Conservation (phyloP, 192 early-diverging fungal genomes). For the Paraglomus brasilianum region DNA sequence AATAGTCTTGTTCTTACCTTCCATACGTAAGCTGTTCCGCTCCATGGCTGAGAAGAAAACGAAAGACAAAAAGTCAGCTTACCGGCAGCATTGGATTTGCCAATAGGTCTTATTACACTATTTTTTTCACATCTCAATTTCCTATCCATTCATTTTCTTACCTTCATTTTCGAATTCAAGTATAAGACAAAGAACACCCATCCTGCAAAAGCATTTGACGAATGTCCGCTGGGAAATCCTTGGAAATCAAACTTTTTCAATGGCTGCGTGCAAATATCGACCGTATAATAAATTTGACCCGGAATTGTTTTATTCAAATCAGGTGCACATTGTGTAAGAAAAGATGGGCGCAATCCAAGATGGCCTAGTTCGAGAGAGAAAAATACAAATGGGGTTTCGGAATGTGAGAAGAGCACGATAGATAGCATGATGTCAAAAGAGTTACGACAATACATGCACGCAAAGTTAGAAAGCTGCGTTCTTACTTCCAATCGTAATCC, state of each 20-base stretch:
- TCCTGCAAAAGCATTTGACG: constrained; percentile 31
- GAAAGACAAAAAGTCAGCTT: too few relatives aligned
- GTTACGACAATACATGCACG: background rate
- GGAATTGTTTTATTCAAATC: background rate
- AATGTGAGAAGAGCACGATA: too few relatives aligned
- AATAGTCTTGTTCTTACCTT: constrained; percentile 24
- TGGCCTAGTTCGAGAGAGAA: background rate
- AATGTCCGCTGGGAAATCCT: constrained; percentile 33
- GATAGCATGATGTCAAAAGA: background rate
- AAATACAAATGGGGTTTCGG: background rate
- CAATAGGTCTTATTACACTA: too few relatives aligned
- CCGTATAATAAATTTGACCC: constrained; percentile 21
- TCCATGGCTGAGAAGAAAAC: constrained; percentile 22
- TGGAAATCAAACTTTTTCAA: constrained; percentile 31
- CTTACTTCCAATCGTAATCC: constrained; percentile 31
- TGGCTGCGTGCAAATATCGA: constrained; percentile 19
- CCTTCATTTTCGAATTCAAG: constrained; percentile 29
- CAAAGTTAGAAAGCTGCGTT: too few relatives aligned
- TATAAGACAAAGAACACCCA: constrained; percentile 31
- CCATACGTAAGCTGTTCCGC: constrained; percentile 26
- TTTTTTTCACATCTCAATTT: background rate
- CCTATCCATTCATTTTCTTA: background rate
- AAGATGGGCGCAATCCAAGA: constrained; percentile 27
- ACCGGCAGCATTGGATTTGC: too few relatives aligned
- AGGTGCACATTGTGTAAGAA: constrained; percentile 28